Evolutionary conservation across 495 filamentous ascomycete species (phyloP), one percentile per base, ranked within the genome.

Genomic region (Aspergillus homomorphus): DNA sequence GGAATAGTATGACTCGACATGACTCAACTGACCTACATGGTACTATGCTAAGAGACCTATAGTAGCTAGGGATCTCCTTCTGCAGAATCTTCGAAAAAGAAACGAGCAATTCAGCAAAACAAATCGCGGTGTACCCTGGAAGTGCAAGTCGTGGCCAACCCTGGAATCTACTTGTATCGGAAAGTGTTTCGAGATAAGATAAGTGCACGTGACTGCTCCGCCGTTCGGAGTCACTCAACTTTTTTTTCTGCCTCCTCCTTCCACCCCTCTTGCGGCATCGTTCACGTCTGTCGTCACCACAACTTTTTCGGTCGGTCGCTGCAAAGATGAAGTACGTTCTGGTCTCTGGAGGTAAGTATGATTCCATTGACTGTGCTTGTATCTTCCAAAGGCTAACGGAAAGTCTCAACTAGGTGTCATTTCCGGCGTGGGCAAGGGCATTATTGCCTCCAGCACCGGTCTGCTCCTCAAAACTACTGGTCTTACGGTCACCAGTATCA

Each of bases 391-490:
- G 21, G 30, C 24, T 51, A 43, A 53, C 28, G 9, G 21, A 10
- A 19, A 5, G 16, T 19, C 19, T 41, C 30, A 19, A 53, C 19
- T 19, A 87, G 86, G 88, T 79, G 86, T 89, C 63, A 90, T 91
- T 55, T 84, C 80, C 64, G 90, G 90, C 60, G 86, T 94, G 68
- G 90, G 89, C 58, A 93, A 93, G 76, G 89, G 90, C 66, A 82
- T 89, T 50, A 90, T 91, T 67, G 84, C 87, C 88, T 82, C 70
- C 70, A 69, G 63, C 56, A 64, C 60, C 60, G 91, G 90, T 38
- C 76, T 91, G 60, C 79, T 96, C 57, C 82, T 96, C 56, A 96
- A 96, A 81, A 91, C 91, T 1, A 78, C 83, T 55, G 92, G 92
- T 49, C 77, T 90, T 44, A 87, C 85, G 72, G 85, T 87, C 76